These are phyloP conservation scores for Exophiala viscosa DNA, from an alignment of 2,329 filamentous ascomycete species.

Conservation along the genomic window DNA sequence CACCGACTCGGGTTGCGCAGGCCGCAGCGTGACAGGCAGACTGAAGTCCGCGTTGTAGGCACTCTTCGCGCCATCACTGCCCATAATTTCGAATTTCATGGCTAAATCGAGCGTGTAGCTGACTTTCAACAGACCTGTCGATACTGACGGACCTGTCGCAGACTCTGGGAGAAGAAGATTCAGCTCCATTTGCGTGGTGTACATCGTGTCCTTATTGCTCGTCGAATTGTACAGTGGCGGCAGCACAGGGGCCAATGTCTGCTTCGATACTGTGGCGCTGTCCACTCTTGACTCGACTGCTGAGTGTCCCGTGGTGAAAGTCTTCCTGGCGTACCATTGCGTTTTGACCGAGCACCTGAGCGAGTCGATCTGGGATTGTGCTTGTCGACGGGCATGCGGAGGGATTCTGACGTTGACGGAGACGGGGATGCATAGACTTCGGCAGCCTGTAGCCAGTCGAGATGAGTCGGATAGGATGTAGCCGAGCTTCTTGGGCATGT, in stretches of 20 bases:
- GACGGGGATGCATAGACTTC: conserved; percentile 18
- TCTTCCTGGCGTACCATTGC: conserved; percentile 18
- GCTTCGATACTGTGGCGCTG: conserved; percentile 15
- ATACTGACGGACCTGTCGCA: conserved; percentile 17
- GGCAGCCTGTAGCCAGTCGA: conserved; percentile 15
- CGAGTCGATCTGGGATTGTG: conserved; percentile 1
- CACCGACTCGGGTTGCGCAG: conserved; percentile 7
- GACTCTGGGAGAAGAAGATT: conserved; percentile 23
- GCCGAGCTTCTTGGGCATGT: conserved; percentile 17
- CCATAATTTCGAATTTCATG: conserved; percentile 14
- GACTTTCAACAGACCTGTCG: conserved; percentile 16
- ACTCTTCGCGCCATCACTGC: conserved; percentile 1
- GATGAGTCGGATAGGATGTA: conserved; percentile 11
- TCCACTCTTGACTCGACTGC: conserved; percentile 9
- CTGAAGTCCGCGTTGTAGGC: conserved; percentile 11
- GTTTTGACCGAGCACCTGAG: conserved; percentile 17
- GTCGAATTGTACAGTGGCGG: conserved; percentile 17
- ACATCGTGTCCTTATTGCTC: conserved; percentile 3
- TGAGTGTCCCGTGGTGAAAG: conserved; percentile 15
- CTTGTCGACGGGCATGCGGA: neutral
- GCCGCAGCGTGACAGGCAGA: conserved; percentile 15
- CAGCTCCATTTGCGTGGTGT: conserved; percentile 17
- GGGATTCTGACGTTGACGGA: conserved; percentile 11
- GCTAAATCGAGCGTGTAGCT: conserved; percentile 17
- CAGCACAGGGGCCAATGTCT: conserved; percentile 12